Evolutionary conservation across 257 asterid genomes (phyloP).

Genomic region (Craterostigma plantagineum): DNA sequence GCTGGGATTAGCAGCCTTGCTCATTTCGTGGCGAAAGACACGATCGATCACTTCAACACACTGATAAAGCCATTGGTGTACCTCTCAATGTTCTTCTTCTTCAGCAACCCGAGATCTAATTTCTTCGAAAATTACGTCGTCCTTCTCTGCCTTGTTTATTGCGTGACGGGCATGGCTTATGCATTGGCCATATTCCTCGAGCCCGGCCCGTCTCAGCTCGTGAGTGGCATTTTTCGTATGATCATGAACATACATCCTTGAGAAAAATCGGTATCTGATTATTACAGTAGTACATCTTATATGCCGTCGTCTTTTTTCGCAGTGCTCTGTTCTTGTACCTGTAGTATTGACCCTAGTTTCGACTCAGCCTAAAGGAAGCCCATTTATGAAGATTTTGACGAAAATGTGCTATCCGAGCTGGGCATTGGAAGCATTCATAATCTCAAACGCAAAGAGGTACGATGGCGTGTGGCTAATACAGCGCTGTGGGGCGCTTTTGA

Average conservation of each 20-base stretch:
- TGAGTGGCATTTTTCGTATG: slow-evolving; percentile 8
- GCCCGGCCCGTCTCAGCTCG: slow-evolving; percentile 76
- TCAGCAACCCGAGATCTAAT: slow-evolving; percentile 54
- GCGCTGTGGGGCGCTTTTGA: slow-evolving; percentile 35
- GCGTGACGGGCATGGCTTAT: slow-evolving; percentile 62
- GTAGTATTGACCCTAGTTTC: slow-evolving; percentile 86
- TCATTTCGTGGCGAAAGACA: slow-evolving; percentile 48
- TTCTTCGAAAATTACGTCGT: slow-evolving; percentile 46
- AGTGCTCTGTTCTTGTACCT: slow-evolving; percentile 89
- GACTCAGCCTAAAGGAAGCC: slow-evolving; percentile 41
- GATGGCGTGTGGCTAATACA: slow-evolving; percentile 47
- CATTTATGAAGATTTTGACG: slow-evolving; percentile 24
- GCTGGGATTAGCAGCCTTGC: slow-evolving; percentile 68
- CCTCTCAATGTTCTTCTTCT: slow-evolving; percentile 51
- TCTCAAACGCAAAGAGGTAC: slow-evolving; percentile 71
- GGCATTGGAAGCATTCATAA: slow-evolving; percentile 85
- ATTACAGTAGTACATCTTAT: slow-evolving; percentile 7
- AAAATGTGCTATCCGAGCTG: slow-evolving; percentile 59
- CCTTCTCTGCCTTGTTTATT: slow-evolving; percentile 47
- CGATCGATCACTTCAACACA: slow-evolving; percentile 54
- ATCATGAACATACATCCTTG: neutral
- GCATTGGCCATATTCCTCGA: slow-evolving; percentile 50
- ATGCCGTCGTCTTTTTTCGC: slow-evolving; percentile 15
- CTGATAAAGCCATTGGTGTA: slow-evolving; percentile 54
- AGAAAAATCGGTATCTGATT: neutral